phyloP scores from a whole-genome alignment of 495 filamentous ascomycete species.

The Neurospora sp. region DNA sequence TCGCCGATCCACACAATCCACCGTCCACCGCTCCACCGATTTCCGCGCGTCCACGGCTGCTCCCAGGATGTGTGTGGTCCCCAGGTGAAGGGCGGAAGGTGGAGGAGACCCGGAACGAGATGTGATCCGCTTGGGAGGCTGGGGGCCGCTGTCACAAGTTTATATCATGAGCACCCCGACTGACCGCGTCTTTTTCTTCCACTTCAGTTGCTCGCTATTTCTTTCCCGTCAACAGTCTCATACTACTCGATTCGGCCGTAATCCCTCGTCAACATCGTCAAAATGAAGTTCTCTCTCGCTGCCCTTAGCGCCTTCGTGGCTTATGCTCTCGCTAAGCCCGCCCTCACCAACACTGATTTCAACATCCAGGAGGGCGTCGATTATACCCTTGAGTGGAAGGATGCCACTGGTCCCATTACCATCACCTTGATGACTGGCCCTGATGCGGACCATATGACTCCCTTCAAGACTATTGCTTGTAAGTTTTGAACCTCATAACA shows the following conservation, averaged over 20 bases:
- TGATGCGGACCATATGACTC: constrained; percentile 20
- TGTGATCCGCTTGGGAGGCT: background rate
- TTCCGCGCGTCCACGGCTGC: background rate
- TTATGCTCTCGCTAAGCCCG: constrained; percentile 24
- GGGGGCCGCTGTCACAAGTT: background rate
- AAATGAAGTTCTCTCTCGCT: constrained; percentile 34
- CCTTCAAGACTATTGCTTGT: constrained; percentile 25
- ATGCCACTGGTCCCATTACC: constrained; percentile 28
- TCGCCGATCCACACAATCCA: background rate
- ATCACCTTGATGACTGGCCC: constrained; percentile 29
- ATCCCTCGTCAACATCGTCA: constrained; percentile 11
- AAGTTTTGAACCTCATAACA: constrained; percentile 2
- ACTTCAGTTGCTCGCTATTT: background rate
- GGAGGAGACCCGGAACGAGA: background rate
- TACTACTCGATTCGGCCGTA: background rate
- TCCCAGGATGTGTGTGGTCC: background rate
- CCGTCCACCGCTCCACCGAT: background rate
- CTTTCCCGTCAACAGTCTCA: background rate
- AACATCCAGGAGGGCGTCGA: constrained; percentile 25
- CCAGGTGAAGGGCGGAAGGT: background rate
- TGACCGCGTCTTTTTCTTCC: background rate
- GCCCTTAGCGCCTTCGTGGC: constrained; percentile 29
- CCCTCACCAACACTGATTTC: constrained; percentile 34
- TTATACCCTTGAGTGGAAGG: constrained; percentile 34
- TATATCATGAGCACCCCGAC: background rate